Conservation (phyloP, 352 stramenopile species). For the Pythium guiyangense region DNA sequence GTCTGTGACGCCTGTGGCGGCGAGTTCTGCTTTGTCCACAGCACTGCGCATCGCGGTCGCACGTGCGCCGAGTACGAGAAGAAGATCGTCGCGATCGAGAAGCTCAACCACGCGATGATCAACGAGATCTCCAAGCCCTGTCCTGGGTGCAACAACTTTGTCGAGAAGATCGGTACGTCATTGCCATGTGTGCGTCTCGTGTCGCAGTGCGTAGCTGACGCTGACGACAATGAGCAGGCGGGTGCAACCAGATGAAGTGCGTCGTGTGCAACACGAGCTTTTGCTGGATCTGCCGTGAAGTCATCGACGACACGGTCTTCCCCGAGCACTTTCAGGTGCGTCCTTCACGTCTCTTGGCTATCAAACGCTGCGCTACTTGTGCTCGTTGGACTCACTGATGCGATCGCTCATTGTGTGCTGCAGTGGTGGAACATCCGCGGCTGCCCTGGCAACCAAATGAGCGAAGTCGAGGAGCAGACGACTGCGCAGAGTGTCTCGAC, state of each 20-base stretch:
- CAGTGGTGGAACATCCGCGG: constrained; percentile 81
- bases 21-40: constrained; percentile 87
- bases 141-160: constrained; percentile 82
- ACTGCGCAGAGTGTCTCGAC: constrained; percentile 29
- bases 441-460: constrained; percentile 70
- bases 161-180: constrained; percentile 77
- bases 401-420: background rate
- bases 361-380: background rate
- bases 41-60: constrained; percentile 66
- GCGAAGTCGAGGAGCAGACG: constrained; percentile 46
- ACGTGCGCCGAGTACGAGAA: constrained; percentile 78
- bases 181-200: background rate
- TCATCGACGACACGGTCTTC: constrained; percentile 84
- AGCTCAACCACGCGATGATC: constrained; percentile 77
- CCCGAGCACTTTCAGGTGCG: constrained; percentile 81
- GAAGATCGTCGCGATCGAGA: constrained; percentile 72
- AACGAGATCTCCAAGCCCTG: constrained; percentile 81
- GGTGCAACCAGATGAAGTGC: constrained; percentile 91
- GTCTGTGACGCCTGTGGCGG: constrained; percentile 33
- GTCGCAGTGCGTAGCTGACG: background rate
- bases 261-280: constrained; percentile 78
- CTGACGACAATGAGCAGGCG: constrained; percentile 25
- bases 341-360: background rate
- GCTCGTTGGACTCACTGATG: background rate
- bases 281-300: constrained; percentile 84